Conservation (phyloP, 495 filamentous ascomycete genomes). For the Pseudoneurospora amorphoporcata region DNA sequence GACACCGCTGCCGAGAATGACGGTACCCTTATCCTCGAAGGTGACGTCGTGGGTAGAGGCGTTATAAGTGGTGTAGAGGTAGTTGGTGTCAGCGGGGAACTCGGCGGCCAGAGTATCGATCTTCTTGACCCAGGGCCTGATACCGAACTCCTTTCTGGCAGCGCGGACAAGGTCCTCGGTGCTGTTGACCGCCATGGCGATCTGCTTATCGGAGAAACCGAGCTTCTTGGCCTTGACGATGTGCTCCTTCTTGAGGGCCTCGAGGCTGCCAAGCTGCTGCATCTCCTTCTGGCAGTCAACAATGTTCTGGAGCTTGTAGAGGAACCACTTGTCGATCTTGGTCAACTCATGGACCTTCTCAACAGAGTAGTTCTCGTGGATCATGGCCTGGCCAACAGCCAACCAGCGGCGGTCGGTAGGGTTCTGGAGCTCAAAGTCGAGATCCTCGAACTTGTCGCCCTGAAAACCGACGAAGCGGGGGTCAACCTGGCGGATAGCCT, state of each 20-base stretch:
- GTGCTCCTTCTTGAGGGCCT: constrained; percentile 76
- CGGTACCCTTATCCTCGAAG: constrained; percentile 85
- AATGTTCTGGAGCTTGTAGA: constrained; percentile 95
- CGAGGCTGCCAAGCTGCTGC: constrained; percentile 76
- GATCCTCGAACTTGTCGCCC: constrained; percentile 84
- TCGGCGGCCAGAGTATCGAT: constrained; percentile 96
- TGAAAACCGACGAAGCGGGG: constrained; percentile 87
- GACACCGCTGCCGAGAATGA: constrained; percentile 87
- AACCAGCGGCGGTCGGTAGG: constrained; percentile 94
- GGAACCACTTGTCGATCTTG: constrained; percentile 95
- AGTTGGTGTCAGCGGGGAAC: constrained; percentile 96
- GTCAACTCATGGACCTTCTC: constrained; percentile 84
- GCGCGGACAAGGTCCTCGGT: constrained; percentile 86
- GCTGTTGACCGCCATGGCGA: constrained; percentile 72
- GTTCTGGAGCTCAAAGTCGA: constrained; percentile 82
- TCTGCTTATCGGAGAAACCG: constrained; percentile 95
- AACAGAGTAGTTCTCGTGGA: constrained; percentile 89
- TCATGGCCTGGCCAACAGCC: constrained; percentile 94
- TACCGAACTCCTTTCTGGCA: constrained; percentile 72
- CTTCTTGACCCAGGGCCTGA: constrained; percentile 89
- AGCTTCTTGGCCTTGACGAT: constrained; percentile 89
- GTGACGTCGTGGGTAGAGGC: constrained; percentile 89
- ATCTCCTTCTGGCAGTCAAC: constrained; percentile 82
- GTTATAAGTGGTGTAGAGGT: constrained; percentile 97
- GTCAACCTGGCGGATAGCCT: constrained; percentile 94